A percentile compares a stretch with the other conserved stretches of the same genome.
Conservation (phyloP, 164 flowering plant genomes). For the Tinospora cordifolia region DNA sequence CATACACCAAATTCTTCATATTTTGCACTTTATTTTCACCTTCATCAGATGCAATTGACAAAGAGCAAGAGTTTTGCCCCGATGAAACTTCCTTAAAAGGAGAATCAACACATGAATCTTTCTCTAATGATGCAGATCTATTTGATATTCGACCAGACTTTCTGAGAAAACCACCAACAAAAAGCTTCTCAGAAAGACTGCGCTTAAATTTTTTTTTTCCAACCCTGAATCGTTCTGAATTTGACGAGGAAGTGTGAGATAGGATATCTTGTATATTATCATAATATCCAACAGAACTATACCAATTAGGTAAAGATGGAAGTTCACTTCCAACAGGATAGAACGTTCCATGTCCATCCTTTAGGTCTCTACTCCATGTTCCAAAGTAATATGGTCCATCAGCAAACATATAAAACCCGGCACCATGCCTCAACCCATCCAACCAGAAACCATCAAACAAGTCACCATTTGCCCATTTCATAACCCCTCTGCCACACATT, state of each 20-base stretch:
- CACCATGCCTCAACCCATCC: conserved; percentile 71
- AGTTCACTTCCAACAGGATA: conserved; percentile 69
- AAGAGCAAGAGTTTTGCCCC: conserved; percentile 24
- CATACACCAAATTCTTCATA: conserved; percentile 35
- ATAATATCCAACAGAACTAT: conserved; percentile 24
- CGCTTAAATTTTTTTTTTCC: conserved; percentile 33
- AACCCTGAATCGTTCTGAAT: conserved; percentile 24
- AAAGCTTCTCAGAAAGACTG: conserved; percentile 43
- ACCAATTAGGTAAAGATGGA: conserved; percentile 36
- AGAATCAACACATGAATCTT: conserved; percentile 24
- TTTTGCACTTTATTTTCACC: conserved; percentile 31
- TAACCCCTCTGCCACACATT: conserved; percentile 80
- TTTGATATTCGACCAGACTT: conserved; percentile 41
- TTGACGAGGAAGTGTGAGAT: conserved; percentile 28
- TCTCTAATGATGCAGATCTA: conserved; percentile 31
- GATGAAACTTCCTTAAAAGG: conserved; percentile 25
- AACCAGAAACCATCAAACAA: conserved; percentile 72
- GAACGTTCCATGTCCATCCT: conserved; percentile 83
- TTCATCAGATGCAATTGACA: conserved; percentile 25
- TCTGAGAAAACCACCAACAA: conserved; percentile 26
- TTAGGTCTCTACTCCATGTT: conserved; percentile 71
- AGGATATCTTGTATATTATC: conserved; percentile 16
- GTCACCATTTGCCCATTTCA: conserved; percentile 83
- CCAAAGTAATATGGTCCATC: conserved; percentile 85
- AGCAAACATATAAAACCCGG: conserved; percentile 59